Base-by-base conservation (phyloP, 441 rosid genomes). In the Aquilaria agallochum region DNA sequence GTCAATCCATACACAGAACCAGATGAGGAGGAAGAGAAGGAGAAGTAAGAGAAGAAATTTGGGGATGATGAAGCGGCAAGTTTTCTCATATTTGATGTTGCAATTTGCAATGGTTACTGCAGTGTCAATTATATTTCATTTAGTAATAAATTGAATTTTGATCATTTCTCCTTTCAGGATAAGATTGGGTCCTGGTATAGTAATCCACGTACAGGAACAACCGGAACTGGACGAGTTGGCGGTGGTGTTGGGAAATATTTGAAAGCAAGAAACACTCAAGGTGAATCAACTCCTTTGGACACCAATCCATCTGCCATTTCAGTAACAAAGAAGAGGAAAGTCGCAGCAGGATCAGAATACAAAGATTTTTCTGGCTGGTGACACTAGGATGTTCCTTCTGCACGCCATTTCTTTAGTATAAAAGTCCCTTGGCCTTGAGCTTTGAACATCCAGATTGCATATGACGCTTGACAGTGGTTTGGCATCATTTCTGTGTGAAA, bases 121-220 rank as follows among this genome's bases (percentile, higher is more conserved):
- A 12, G 9, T 11, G 7, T 55, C 32, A 32, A 15, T 20, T 45
- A 58, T 55, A 40, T 13, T 40, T 50, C 13, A 30, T 30, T 15
- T 42, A 55, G 32, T 47, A 30, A 31, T 11, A 11, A 30, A 9
- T 52, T 36, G 67, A 11, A 31, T 55, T 51, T 62, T 36, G 53
- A 49, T 63, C 46, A 20, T 20, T 62, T 49, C 71, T 48, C 54
- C 6, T 73, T 69, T 73, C 80, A 94, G 99, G 97, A 87, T 27
- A 91, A 85, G 72, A 60, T 88, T 32, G 99, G 98, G 15, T 86
- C 97, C 31, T 95, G 99, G 97, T 95, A 83, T 77, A 95, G 98
- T 80, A 87, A 95, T 72, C 99, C 97, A 7, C 95, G 83, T 15
- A 82, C 91, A 31, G 92, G 90, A 68, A 45, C 85, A 36, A 56